These are phyloP conservation scores for Pelargonium australe DNA, from an alignment of 441 rosid species.

Conservation along the genomic window DNA sequence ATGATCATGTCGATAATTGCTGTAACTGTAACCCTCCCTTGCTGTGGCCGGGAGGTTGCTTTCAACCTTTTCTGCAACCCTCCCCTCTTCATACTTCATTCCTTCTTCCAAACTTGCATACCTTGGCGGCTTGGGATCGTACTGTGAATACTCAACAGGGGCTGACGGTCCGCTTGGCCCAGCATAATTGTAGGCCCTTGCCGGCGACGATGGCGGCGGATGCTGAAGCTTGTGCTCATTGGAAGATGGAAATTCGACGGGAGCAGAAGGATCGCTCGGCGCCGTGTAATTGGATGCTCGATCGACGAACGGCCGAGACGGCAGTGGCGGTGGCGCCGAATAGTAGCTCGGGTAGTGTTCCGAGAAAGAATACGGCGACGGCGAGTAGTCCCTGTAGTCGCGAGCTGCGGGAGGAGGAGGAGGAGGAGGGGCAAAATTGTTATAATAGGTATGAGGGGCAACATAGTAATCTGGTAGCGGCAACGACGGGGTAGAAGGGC, in stretches of 20 bases:
- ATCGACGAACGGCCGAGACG: constrained; percentile 32
- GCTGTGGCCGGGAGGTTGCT: not conserved
- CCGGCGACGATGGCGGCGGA: too few relatives aligned
- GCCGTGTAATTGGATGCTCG: constrained; percentile 12
- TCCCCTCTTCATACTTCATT: constrained; percentile 29
- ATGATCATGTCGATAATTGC: too few relatives aligned
- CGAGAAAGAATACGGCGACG: constrained; percentile 21
- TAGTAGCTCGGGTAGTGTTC: constrained; percentile 30
- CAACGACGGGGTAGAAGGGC: constrained; percentile 13
- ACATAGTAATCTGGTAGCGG: constrained; percentile 26
- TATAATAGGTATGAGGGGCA: too few relatives aligned
- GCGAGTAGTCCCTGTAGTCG: constrained; percentile 29
- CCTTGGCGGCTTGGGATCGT: constrained; percentile 31
- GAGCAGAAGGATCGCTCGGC: constrained; percentile 13
- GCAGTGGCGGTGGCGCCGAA: constrained; percentile 32
- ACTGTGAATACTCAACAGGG: constrained; percentile 37
- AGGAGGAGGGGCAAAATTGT: too few relatives aligned
- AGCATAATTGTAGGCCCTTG: too few relatives aligned
- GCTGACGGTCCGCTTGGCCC: constrained; percentile 31
- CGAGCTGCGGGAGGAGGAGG: constrained; percentile 31
- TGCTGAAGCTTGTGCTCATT: too few relatives aligned
- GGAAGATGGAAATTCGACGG: too few relatives aligned
- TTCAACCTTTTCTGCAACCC: constrained; percentile 31
- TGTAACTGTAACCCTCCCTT: constrained; percentile 24
- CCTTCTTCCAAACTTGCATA: constrained; percentile 41